phyloP scores from a whole-genome alignment of 805 yeast species.

The Hanseniaspora singularis region DNA sequence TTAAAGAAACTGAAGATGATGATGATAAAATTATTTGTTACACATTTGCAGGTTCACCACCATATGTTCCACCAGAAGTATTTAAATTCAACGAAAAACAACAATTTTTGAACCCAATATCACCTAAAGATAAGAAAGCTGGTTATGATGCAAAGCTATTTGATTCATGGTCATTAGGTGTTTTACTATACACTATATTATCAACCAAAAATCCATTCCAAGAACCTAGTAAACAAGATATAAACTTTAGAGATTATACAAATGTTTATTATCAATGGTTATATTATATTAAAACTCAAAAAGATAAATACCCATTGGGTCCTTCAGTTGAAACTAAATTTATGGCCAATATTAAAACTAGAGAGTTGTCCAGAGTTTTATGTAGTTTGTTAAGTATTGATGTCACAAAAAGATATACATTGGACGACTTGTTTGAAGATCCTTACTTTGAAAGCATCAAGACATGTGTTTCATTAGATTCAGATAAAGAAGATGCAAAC shows the following conservation, averaged over 20 bases:
- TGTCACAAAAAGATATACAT: slow-evolving; percentile 39
- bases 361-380: slow-evolving; percentile 55
- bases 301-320: slow-evolving; percentile 24
- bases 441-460: slow-evolving; percentile 52
- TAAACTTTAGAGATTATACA: slow-evolving; percentile 45
- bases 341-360: slow-evolving; percentile 48
- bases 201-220: slow-evolving; percentile 51
- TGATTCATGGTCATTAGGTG: slow-evolving; percentile 66
- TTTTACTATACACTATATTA: slow-evolving; percentile 49
- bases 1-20: neutral
- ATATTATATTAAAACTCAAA: neutral
- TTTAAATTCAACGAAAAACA: slow-evolving; percentile 33
- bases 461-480: slow-evolving; percentile 35
- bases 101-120: slow-evolving; percentile 27
- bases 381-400: slow-evolving; percentile 67
- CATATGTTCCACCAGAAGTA: slow-evolving; percentile 71
- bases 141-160: slow-evolving; percentile 53
- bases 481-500: neutral
- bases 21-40: slow-evolving; percentile 22
- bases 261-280: slow-evolving; percentile 28
- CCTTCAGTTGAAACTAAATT: slow-evolving; percentile 65
- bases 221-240: slow-evolving; percentile 36
- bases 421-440: slow-evolving; percentile 45
- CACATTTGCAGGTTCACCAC: slow-evolving; percentile 64
- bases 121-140: slow-evolving; percentile 26